A percentile compares a stretch with the other conserved stretches of the same genome.
phyloP scores from a whole-genome alignment of 202 grass and related monocot genomes.

The Digitaria exilis region DNA sequence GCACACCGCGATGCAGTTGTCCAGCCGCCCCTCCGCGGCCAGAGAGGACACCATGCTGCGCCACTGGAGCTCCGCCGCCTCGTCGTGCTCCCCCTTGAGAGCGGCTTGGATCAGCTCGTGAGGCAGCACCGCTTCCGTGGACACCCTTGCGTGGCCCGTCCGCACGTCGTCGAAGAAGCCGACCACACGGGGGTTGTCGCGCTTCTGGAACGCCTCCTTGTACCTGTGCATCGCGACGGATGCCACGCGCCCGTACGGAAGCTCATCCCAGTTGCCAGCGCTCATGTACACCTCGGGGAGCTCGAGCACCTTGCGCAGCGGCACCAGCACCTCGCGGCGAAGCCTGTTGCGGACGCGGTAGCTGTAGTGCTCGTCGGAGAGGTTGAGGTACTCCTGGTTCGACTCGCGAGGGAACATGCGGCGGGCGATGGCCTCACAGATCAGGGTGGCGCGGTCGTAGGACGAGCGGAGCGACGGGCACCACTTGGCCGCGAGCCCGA shows the following conservation, averaged over 20 bases:
- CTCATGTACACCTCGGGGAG: conserved; percentile 52
- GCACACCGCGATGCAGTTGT: conserved; percentile 37
- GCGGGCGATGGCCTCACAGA: conserved; percentile 15
- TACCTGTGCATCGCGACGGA: conserved; percentile 40
- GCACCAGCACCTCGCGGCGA: conserved; percentile 48
- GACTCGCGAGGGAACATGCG: background rate
- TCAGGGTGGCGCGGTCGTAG: conserved; percentile 35
- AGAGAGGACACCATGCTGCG: conserved; percentile 9
- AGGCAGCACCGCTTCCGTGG: conserved; percentile 8
- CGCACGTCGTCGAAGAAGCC: conserved; percentile 37
- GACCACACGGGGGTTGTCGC: conserved; percentile 21
- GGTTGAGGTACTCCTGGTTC: conserved; percentile 37
- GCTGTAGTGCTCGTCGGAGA: conserved; percentile 50
- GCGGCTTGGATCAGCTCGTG: conserved; percentile 16
- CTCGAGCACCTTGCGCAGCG: conserved; percentile 49
- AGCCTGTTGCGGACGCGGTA: conserved; percentile 56
- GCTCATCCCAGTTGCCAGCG: conserved; percentile 22
- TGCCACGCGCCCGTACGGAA: conserved; percentile 38
- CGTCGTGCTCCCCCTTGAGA: conserved; percentile 15
- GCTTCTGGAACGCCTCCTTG: conserved; percentile 30
- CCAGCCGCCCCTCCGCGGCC: background rate
- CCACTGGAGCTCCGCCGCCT: conserved; percentile 16
- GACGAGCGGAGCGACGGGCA: conserved; percentile 47
- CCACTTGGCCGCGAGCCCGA: conserved; percentile 47
- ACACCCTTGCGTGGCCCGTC: conserved; percentile 1